These are phyloP conservation scores for Staphylotrichum tortipilum DNA, from an alignment of 495 filamentous ascomycete species.

Conservation along the genomic window DNA sequence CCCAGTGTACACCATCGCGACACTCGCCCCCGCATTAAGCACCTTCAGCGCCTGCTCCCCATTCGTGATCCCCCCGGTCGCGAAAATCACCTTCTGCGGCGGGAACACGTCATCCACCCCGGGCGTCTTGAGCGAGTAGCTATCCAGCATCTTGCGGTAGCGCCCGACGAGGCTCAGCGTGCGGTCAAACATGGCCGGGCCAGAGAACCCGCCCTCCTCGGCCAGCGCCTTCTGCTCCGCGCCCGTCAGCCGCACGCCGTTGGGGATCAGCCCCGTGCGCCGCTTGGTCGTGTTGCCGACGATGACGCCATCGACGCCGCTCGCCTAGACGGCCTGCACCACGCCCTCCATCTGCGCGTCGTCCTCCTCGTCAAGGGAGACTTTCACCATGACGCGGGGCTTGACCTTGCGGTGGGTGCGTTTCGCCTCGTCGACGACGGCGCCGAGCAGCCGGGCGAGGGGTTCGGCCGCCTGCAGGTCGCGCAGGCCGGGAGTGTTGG, in stretches of 20 bases:
- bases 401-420: conserved; percentile 57
- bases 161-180: conserved; percentile 66
- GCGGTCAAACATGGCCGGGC: conserved; percentile 73
- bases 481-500: conserved; percentile 87
- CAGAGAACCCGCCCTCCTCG: conserved; percentile 84
- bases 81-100: conserved; percentile 75
- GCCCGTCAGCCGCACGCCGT: conserved; percentile 51
- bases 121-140: conserved; percentile 25
- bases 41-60: conserved; percentile 72
- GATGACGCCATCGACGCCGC: conserved; percentile 87
- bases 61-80: conserved; percentile 80
- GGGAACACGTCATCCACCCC: conserved; percentile 15
- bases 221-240: conserved; percentile 58
- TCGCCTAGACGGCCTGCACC: conserved; percentile 71
- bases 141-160: conserved; percentile 69
- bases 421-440: conserved; percentile 71
- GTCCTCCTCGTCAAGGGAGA: conserved; percentile 86
- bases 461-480: conserved; percentile 74
- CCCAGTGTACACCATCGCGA: conserved; percentile 76
- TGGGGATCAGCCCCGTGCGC: conserved; percentile 58
- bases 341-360: conserved; percentile 77
- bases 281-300: conserved; percentile 96
- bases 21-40: conserved; percentile 74
- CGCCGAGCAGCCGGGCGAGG: conserved; percentile 66
- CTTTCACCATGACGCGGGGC: conserved; percentile 92